Base-by-base conservation (phyloP, 2,329 filamentous ascomycete genomes). In the Diaporthe amygdali region DNA sequence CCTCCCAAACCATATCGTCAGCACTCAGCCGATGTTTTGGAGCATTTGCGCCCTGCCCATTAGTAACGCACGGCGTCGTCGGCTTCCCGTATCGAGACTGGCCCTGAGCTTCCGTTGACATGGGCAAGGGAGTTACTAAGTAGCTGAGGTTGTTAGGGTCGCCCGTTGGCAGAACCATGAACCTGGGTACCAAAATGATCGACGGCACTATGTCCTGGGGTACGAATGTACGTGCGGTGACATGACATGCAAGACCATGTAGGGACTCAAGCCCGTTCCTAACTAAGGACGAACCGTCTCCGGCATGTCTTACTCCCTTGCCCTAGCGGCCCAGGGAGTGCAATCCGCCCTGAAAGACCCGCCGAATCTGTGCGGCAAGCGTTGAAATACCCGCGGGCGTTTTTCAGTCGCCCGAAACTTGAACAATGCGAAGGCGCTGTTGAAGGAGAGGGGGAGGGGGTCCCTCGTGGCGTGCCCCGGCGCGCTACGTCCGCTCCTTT, bases 201-300 rank as follows among this genome's bases (percentile, higher is more conserved):
- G 17, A n/a, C 55, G 25, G 17, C 56, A 37, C 41, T 63, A 34
- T 47, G 41, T 41, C 56, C 41, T 47, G 56, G 41, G 56, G 27
- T 47, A 7, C 47, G n/a, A 63, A 27, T 47, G 56, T 14, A 41
- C 56, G 56, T 63, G 56, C 56, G 41, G 41, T 34, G 15, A 34
- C 41, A 47, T 47, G 56, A 41, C 56, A 47, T 47, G 56, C 56
- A 34, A 63, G 7, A 63, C 56, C 56, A 59, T 47, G 56, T 63
- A 41, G 17, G 41, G 12, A 39, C 34, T 34, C 27, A 34, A 30
- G 27, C 56, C 56, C 56, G 56, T 63, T 63, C 56, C 56, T 63
- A 63, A 63, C 56, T 63, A 47, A 63, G 56, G 56, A 63, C 56
- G 56, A 63, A 63, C 56, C 56, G 41, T 47, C 56, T 20, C 56